Base-by-base conservation (phyloP, 306 rosid species). In the Dicorynia guianensis region DNA sequence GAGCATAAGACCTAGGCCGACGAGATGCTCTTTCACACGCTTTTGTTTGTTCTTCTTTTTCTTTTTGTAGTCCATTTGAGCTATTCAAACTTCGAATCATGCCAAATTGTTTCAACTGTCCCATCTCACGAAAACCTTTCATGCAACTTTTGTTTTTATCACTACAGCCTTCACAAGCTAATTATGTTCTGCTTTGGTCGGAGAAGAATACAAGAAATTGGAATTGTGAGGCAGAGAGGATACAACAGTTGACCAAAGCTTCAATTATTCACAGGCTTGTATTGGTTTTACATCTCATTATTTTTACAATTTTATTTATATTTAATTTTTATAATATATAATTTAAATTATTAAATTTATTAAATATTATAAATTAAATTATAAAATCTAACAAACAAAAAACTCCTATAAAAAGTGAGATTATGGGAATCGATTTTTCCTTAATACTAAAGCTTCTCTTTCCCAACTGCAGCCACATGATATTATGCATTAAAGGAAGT, bases 391-490 rank as follows among this genome's bases (percentile, higher is more conserved):
- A 25, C 30, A n/a, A n/a, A n/a, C n/a, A n/a, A n/a, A n/a, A n/a
- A n/a, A n/a, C n/a, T n/a, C n/a, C n/a, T n/a, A n/a, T n/a, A n/a
- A n/a, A n/a, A n/a, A n/a, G n/a, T n/a, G n/a, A n/a, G n/a, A n/a
- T n/a, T n/a, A n/a, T n/a, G n/a, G n/a, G n/a, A n/a, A n/a, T n/a
- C n/a, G n/a, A n/a, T n/a, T n/a, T 25, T 25, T 25, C 2, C 30
- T 15, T 79, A 14, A 50, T 76, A 55, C 67, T 36, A 75, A 63
- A 72, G 70, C 62, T 60, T 66, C 67, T 36, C 79, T 77, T 71
- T 77, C 81, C 89, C 86, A 91, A 80, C 87, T 79, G 71, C 75
- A 76, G 34, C 86, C 89, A 80, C 92, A 73, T 85, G 86, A 78
- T 70, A 67, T 40, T 67, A 59, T 74, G 55, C 57, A 75, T 43